Evolutionary conservation across 352 stramenopile species (phyloP).

Genomic region (Pythium angustatum): DNA sequence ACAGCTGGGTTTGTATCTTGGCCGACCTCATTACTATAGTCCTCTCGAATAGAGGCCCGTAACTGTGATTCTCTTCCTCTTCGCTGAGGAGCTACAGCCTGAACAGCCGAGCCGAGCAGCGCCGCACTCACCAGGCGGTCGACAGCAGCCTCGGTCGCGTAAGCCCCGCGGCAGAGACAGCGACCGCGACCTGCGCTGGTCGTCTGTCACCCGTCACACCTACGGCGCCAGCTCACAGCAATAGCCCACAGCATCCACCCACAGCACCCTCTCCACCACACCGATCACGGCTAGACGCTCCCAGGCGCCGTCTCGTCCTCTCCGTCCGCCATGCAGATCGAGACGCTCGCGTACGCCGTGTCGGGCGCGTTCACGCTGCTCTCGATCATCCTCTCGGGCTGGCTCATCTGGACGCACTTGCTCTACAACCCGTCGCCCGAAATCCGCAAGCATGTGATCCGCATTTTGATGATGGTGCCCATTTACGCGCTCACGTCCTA

Average conservation of each 20-base stretch:
- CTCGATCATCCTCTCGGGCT: conserved; percentile 78
- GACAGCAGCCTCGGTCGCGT: too few species aligned
- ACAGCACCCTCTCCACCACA: too few species aligned
- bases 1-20: neutral
- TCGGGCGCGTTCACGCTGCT: conserved; percentile 87
- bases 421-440: conserved; percentile 80
- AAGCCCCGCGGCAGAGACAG: conserved; percentile 2
- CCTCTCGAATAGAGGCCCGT: conserved; percentile 11
- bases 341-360: conserved; percentile 88
- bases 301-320: neutral
- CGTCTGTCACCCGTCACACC: too few species aligned
- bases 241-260: too few species aligned
- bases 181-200: neutral
- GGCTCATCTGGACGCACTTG: conserved; percentile 89
- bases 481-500: conserved; percentile 93
- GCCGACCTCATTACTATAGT: neutral
- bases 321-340: conserved; percentile 64
- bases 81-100: neutral
- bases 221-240: too few species aligned
- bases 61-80: conserved; percentile 8
- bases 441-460: conserved; percentile 91
- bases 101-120: neutral
- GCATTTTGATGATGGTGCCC: conserved; percentile 94
- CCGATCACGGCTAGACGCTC: too few species aligned
- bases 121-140: neutral